phyloP scores from a whole-genome alignment of 1,284 basidiomycete genomes.

The Sporisorium sorghi region DNA sequence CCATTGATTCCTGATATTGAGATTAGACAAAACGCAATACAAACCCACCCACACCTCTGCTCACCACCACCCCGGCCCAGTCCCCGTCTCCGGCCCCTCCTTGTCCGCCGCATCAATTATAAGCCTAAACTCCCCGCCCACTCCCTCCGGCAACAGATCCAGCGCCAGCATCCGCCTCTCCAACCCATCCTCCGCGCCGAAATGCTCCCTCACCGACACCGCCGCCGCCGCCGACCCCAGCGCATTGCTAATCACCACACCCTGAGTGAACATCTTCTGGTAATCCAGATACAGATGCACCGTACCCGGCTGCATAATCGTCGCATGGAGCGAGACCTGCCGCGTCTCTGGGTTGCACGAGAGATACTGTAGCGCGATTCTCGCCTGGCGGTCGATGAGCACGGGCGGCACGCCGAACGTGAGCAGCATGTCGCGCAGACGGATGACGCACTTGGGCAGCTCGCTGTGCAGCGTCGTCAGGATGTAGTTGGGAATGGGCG shows the following conservation, averaged over 20 bases:
- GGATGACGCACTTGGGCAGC: constrained; percentile 32
- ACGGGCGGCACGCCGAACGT: constrained; percentile 57
- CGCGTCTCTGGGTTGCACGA: constrained; percentile 48
- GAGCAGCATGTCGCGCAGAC: constrained; percentile 49
- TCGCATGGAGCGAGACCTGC: constrained; percentile 37
- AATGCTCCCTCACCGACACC: constrained; percentile 39
- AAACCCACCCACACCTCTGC: no score
- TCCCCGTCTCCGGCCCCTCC: constrained; percentile 43
- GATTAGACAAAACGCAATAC: neutral
- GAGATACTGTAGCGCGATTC: constrained; percentile 48
- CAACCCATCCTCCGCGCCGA: constrained; percentile 36
- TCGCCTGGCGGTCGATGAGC: constrained; percentile 42
- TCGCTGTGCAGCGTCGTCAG: constrained; percentile 43
- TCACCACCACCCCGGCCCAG: constrained; percentile 52
- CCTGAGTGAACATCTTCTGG: constrained; percentile 54
- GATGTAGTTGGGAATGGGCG: constrained; percentile 52
- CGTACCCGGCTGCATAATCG: constrained; percentile 46
- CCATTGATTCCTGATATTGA: neutral
- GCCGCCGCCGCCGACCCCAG: constrained; percentile 32
- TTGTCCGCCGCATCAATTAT: constrained; percentile 52
- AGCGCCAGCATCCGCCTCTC: constrained; percentile 41
- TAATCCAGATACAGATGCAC: constrained; percentile 54
- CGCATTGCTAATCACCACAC: constrained; percentile 37
- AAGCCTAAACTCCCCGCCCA: constrained; percentile 41
- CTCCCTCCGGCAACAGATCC: constrained; percentile 35